phyloP scores from a whole-genome alignment of 2,329 filamentous ascomycete genomes.

The Chrysoporthe austroafricana region DNA sequence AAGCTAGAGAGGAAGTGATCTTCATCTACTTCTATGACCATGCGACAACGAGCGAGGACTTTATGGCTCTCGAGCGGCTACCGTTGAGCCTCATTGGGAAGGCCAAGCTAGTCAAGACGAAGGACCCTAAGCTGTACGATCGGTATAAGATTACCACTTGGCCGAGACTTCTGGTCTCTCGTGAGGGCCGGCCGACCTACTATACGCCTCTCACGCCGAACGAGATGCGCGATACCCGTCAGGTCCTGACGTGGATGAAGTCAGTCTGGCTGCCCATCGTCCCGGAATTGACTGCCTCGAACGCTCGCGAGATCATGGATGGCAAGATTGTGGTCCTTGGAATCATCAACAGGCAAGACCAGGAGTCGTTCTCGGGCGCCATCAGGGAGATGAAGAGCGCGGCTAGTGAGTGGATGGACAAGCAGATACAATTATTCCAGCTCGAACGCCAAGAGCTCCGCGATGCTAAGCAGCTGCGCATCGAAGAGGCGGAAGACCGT shows the following conservation, averaged over 20 bases:
- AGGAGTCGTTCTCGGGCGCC: constrained; percentile 76
- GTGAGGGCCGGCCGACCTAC: constrained; percentile 88
- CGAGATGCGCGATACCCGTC: constrained; percentile 87
- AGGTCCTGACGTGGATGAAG: constrained; percentile 90
- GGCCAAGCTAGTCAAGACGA: constrained; percentile 85
- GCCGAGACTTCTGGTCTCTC: constrained; percentile 88
- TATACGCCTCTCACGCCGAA: constrained; percentile 85
- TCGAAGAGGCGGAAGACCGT: constrained; percentile 94
- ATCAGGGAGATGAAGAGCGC: constrained; percentile 94
- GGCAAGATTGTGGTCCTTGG: constrained; percentile 93
- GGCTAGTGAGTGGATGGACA: constrained; percentile 97
- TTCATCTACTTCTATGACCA: constrained; percentile 98
- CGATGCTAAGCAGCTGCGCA: constrained; percentile 90
- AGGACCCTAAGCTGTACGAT: constrained; percentile 73
- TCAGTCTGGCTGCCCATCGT: constrained; percentile 95
- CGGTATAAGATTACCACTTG: constrained; percentile 96
- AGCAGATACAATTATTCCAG: constrained; percentile 88
- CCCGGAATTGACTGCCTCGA: constrained; percentile 87
- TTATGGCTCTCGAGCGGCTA: constrained; percentile 82
- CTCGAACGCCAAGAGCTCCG: constrained; percentile 90
- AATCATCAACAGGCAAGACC: constrained; percentile 78
- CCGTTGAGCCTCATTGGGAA: constrained; percentile 88
- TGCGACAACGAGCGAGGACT: constrained; percentile 91
- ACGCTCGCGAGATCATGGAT: constrained; percentile 93
- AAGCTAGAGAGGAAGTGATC: constrained; percentile 92